phyloP scores from a whole-genome alignment of 2,329 filamentous ascomycete genomes.

The Mycogone perniciosa region DNA sequence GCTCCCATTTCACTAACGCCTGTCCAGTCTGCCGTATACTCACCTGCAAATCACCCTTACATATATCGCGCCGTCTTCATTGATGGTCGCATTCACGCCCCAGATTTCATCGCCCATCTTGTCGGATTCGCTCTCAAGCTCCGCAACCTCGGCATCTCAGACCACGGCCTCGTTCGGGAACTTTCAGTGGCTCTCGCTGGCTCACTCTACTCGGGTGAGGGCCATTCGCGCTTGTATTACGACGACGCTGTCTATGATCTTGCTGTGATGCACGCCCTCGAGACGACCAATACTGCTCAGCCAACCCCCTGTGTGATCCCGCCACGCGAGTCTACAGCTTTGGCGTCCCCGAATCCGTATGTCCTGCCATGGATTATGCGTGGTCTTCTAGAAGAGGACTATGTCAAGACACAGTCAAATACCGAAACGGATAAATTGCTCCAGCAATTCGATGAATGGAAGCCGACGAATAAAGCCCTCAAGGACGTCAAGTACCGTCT shows the following conservation, averaged over 20 bases:
- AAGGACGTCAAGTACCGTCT: conserved; percentile 95
- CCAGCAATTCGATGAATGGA: conserved; percentile 90
- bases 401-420: conserved; percentile 74
- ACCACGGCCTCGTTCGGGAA: conserved; percentile 89
- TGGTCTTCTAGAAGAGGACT: conserved; percentile 83
- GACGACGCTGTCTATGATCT: conserved; percentile 80
- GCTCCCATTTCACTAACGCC: conserved; percentile 15
- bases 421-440: conserved; percentile 73
- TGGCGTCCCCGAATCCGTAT: conserved; percentile 69
- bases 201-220: conserved; percentile 84
- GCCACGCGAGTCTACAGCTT: conserved; percentile 19
- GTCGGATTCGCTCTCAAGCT: conserved; percentile 91
- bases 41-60: conserved; percentile 80
- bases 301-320: conserved; percentile 14
- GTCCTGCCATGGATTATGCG: conserved; percentile 94
- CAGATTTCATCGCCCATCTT: conserved; percentile 88
- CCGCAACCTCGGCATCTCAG: conserved; percentile 84
- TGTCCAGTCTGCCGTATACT: conserved; percentile 72
- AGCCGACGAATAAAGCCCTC: conserved; percentile 78
- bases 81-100: conserved; percentile 83
- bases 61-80: conserved; percentile 96
- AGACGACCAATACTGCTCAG: conserved; percentile 54
- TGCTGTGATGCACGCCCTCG: conserved; percentile 64
- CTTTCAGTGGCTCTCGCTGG: conserved; percentile 83
- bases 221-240: conserved; percentile 89